These are phyloP conservation scores for Xylaria cubensis DNA, from an alignment of 495 filamentous ascomycete species.

Conservation along the genomic window DNA sequence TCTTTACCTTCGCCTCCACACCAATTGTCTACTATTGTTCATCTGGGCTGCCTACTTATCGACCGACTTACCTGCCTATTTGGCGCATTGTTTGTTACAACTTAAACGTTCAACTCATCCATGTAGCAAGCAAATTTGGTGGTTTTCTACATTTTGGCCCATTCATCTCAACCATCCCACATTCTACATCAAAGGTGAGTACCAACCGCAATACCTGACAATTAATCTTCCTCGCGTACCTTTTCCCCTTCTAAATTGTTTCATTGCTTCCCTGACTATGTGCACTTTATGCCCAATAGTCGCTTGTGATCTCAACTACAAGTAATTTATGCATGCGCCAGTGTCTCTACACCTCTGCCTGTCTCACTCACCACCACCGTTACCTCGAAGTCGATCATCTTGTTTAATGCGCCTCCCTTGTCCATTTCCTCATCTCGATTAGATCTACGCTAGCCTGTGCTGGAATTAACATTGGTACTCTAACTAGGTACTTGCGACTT, in stretches of 20 bases:
- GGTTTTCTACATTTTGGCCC: background rate
- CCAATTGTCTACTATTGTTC: slow-evolving; percentile 5
- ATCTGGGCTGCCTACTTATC: background rate
- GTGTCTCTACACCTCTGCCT: slow-evolving; percentile 1
- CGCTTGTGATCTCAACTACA: background rate
- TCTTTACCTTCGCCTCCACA: background rate
- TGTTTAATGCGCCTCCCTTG: slow-evolving; percentile 20
- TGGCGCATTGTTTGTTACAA: background rate
- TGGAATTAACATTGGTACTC: background rate
- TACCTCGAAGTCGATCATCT: background rate
- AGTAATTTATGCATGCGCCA: slow-evolving; percentile 13
- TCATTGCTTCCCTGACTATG: slow-evolving; percentile 1
- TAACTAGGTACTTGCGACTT: background rate
- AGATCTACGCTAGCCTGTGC: slow-evolving; percentile 1
- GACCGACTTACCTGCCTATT: background rate
- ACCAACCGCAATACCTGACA: background rate
- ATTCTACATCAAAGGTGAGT: background rate
- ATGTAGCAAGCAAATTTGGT: slow-evolving; percentile 7
- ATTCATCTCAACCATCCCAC: background rate
- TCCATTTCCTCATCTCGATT: slow-evolving; percentile 9
- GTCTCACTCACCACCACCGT: slow-evolving; percentile 7
- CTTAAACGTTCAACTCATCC: background rate
- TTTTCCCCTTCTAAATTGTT: background rate
- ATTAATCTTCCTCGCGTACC: background rate
- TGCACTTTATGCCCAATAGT: background rate